These are phyloP conservation scores for Solanum piurae DNA, from an alignment of 257 asterid species.

Conservation along the genomic window DNA sequence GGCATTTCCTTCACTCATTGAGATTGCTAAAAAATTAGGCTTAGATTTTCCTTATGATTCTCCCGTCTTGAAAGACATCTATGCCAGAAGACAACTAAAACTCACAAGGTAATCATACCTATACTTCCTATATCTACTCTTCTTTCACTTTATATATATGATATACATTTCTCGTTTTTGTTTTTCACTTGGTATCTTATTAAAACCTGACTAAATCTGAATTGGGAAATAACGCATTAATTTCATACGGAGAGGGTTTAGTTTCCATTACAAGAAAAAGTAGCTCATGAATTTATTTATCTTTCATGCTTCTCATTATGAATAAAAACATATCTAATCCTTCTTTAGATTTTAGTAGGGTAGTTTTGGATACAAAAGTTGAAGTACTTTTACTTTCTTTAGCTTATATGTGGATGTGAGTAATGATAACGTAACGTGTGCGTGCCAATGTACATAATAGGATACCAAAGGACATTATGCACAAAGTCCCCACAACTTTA, in stretches of 20 bases:
- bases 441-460: conserved; percentile 17
- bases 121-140: neutral
- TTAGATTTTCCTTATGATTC: conserved; percentile 52
- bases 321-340: neutral
- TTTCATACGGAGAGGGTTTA: neutral
- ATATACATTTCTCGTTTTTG: neutral
- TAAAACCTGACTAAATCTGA: neutral
- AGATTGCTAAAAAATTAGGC: conserved; percentile 38
- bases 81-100: conserved; percentile 47
- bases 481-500: conserved; percentile 69
- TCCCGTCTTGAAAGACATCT: conserved; percentile 43
- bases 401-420: neutral
- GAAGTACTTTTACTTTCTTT: neutral
- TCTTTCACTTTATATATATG: no score
- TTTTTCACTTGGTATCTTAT: neutral
- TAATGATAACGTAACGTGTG: conserved; percentile 10
- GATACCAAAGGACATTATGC: conserved; percentile 69
- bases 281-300: neutral
- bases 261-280: neutral
- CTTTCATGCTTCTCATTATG: neutral
- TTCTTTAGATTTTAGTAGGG: neutral
- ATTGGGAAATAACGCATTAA: neutral
- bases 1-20: conserved; percentile 79
- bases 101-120: conserved; percentile 40
- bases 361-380: neutral